phyloP scores from a whole-genome alignment of 805 yeast genomes.

The Ogataea pini region DNA sequence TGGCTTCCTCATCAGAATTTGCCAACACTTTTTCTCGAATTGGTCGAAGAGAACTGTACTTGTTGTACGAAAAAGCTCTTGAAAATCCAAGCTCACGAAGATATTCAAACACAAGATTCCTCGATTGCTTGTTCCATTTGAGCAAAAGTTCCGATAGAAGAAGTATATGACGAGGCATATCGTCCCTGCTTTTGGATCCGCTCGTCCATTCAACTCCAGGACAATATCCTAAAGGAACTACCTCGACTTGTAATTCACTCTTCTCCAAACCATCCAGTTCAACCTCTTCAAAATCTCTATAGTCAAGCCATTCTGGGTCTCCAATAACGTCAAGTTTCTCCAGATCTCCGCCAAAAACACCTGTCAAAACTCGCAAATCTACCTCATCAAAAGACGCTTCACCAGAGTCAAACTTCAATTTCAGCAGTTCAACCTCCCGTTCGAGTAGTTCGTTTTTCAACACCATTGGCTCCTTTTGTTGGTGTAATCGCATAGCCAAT shows the following conservation, averaged over 20 bases:
- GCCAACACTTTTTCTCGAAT: constrained; percentile 9
- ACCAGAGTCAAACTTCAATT: constrained; percentile 64
- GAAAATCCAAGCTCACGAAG: constrained; percentile 49
- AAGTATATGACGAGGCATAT: neutral
- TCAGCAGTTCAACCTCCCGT: constrained; percentile 49
- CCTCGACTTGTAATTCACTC: constrained; percentile 43
- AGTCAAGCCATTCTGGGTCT: constrained; percentile 63
- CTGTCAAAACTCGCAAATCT: constrained; percentile 61
- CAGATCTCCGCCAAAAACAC: constrained; percentile 35
- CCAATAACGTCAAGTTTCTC: constrained; percentile 42
- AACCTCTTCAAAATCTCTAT: constrained; percentile 61
- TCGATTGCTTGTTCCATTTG: constrained; percentile 73
- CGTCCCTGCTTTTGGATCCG: neutral
- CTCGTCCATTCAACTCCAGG: neutral
- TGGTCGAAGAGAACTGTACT: constrained; percentile 32
- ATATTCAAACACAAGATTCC: constrained; percentile 66
- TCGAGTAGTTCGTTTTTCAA: constrained; percentile 52
- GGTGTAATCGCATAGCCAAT: constrained; percentile 64
- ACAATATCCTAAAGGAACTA: neutral
- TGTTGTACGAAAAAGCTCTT: constrained; percentile 39
- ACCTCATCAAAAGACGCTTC: constrained; percentile 54
- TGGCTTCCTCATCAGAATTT: neutral
- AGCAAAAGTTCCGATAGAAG: constrained; percentile 52
- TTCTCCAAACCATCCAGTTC: constrained; percentile 41
- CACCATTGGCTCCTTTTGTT: constrained; percentile 49